phyloP scores from a whole-genome alignment of 2,329 filamentous ascomycete species.

The Aspergillus costaricaensis region DNA sequence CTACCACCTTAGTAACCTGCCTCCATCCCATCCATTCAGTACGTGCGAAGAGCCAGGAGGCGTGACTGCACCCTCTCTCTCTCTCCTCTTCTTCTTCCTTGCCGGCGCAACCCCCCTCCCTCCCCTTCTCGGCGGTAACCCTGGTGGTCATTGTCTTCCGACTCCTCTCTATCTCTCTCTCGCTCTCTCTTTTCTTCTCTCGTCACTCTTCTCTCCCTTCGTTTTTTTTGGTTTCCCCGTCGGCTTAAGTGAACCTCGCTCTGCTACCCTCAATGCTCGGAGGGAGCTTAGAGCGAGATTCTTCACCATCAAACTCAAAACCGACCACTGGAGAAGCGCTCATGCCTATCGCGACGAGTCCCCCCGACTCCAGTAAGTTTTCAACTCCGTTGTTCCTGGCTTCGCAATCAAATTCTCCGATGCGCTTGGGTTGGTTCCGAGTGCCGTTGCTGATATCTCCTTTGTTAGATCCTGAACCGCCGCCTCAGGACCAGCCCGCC shows the following conservation, averaged over 20 bases:
- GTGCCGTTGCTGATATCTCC: conserved; percentile 15
- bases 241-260: conserved; percentile 21
- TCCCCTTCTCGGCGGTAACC: conserved; percentile 25
- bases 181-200: neutral
- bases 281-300: conserved; percentile 36
- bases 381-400: neutral
- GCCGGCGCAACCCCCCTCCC: conserved; percentile 14
- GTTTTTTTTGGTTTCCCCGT: conserved; percentile 10
- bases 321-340: conserved; percentile 33
- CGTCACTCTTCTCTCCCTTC: conserved; percentile 13
- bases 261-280: conserved; percentile 37
- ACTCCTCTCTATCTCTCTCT: conserved; percentile 5
- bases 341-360: conserved; percentile 36
- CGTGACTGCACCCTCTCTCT: conserved; percentile 18
- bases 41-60: conserved; percentile 28
- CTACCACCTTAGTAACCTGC: conserved; percentile 16
- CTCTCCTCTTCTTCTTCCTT: neutral
- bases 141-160: conserved; percentile 22
- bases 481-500: conserved; percentile 25
- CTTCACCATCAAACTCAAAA: conserved; percentile 32
- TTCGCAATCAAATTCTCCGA: conserved; percentile 1
- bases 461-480: conserved; percentile 29
- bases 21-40: conserved; percentile 12
- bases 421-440: conserved; percentile 4
- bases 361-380: conserved; percentile 32